Conservation (phyloP, 257 asterid genomes). For the Cordia subcordata region DNA sequence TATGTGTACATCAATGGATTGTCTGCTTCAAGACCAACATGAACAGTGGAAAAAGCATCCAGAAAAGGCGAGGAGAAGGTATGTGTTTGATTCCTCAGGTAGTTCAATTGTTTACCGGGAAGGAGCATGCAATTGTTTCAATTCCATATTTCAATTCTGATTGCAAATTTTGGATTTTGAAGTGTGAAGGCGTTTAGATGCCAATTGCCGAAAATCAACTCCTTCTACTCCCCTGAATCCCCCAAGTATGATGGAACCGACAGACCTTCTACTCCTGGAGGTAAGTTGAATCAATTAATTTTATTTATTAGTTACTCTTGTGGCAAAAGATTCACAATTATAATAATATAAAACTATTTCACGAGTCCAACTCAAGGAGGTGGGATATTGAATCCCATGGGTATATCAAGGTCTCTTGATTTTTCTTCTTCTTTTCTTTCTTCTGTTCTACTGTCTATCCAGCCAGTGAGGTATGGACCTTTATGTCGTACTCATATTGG, state of each 20-base stretch:
- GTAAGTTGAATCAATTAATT: constrained; percentile 25
- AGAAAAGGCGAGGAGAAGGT: constrained; percentile 63
- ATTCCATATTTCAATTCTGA: constrained; percentile 13
- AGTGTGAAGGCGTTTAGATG: constrained; percentile 85
- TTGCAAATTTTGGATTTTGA: constrained; percentile 9
- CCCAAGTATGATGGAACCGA: constrained; percentile 64
- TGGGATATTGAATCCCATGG: too few relatives aligned
- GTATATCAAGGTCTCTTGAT: too few relatives aligned
- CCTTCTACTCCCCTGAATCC: constrained; percentile 69
- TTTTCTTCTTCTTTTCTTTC: too few relatives aligned
- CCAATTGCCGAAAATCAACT: constrained; percentile 66
- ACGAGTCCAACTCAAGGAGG: too few relatives aligned
- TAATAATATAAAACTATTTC: too few relatives aligned
- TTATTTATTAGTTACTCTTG: neutral
- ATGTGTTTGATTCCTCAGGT: neutral
- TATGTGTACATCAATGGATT: constrained; percentile 82
- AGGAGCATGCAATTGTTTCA: neutral
- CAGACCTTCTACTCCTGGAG: constrained; percentile 58
- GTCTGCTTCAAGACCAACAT: constrained; percentile 84
- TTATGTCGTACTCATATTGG: too few relatives aligned
- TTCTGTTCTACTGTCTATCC: too few relatives aligned
- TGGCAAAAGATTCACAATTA: neutral
- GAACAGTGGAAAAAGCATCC: constrained; percentile 81
- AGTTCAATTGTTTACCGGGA: too few relatives aligned
- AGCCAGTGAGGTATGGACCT: too few relatives aligned